Base-by-base conservation (phyloP, 2,329 filamentous ascomycete genomes). In the Pseudogymnoascus sp. region DNA sequence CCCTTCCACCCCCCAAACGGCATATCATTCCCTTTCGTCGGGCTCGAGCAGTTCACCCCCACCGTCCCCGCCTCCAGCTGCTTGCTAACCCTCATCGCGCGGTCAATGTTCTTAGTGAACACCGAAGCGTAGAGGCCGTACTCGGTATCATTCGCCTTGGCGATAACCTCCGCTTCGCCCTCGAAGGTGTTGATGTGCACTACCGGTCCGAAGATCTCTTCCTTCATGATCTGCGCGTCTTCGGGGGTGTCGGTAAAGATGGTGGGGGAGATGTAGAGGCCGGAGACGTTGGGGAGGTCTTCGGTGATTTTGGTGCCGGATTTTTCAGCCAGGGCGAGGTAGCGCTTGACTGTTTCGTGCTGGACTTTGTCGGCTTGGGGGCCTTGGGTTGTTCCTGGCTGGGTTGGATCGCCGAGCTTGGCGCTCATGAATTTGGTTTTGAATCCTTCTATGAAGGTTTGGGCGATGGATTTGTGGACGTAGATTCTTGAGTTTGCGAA, bases 71-170 rank as follows among this genome's bases (percentile, higher is more conserved):
- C 78, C 63, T 88, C 78, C 59, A 82, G 75, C 64, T 75, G 72
- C 65, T 75, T 77, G 2, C 79, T 78, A 35, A 82, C 70, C 25
- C 74, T 72, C 63, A 82, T 65, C 1, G 76, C 80, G 14, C 75
- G 75, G 62, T 75, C 74, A 47, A 87, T 73, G 67, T 84, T 80
- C 69, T 79, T 76, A 0, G 84, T 87, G 69, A 85, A 88, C 3
- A 88, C 78, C 0, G 84, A 78, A 1, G 79, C 79, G 2, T 79
- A 78, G 2, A 88, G 78, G 3, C 86, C 86, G 69, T 86, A 88
- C 33, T 85, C 82, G 0, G 84, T 86, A 66, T 87, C 82, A 66
- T 88, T 88, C 1, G 84, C 84, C 28, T 87, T 73, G 37, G 77
- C 75, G 5, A 88, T 71, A 0, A 83, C 85, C 60, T 86, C 82